Base-by-base conservation (phyloP, 2,329 filamentous ascomycete species). In the Colletotrichum aenigma region DNA sequence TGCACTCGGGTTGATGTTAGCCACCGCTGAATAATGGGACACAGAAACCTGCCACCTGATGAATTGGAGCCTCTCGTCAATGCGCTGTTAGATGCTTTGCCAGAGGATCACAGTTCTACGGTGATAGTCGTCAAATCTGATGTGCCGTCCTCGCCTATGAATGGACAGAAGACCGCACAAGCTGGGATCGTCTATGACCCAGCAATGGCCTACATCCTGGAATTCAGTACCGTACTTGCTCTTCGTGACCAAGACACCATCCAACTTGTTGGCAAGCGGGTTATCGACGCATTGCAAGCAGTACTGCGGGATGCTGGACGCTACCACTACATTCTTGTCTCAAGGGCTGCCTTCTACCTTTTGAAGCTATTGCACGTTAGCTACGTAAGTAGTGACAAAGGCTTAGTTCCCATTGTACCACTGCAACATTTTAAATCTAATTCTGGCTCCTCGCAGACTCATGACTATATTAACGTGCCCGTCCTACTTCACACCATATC, bases 401-500 rank as follows among this genome's bases (percentile, higher is more conserved):
- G 13, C 16, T 21, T 36, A 8, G n/a, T 4, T 55, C 12, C 7
- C 12, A 5, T n/a, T 30, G 34, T 81, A 48, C n/a, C 12, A n/a
- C n/a, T n/a, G 43, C 84, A 75, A 83, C 82, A 75, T 78, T 79
- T 32, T 32, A 13, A 60, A 55, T 64, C 58, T 65, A 18, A 71
- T 34, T 65, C 7, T 24, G 4, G 68, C 55, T 67, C 70, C 43
- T 77, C 58, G 4, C 78, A 96, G 94, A 94, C 98, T 79, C 92
- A 96, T 80, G 95, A 97, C 80, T 98, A 97, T 83, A 93, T 98
- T 81, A 95, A 97, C 73, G 95, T 96, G 1, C 97, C 97, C 2
- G 94, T 98, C 66, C 91, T 98, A 9, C 90, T 99, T 15, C 97
- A 99, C 83, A 94, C 94, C 2, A 96, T 99, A 76, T 97, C 96